These are phyloP conservation scores for Hygrophorus russula DNA, from an alignment of 768 basidiomycete species.

Conservation along the genomic window DNA sequence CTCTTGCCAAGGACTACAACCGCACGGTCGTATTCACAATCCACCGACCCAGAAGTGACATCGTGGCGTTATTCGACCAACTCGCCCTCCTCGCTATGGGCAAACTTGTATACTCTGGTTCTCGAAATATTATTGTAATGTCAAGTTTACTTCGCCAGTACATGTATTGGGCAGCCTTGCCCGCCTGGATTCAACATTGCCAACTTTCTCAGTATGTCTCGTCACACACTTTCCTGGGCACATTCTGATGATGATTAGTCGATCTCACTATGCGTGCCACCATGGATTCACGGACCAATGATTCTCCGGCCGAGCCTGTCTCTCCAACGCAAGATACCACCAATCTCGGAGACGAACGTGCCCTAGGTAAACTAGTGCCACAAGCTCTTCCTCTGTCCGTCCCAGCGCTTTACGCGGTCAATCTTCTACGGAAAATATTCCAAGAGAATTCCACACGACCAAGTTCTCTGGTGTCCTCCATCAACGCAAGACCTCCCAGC, in stretches of 20 bases:
- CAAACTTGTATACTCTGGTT: slow-evolving; percentile 74
- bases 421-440: slow-evolving; percentile 22
- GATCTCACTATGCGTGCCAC: slow-evolving; percentile 60
- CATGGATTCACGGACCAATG: slow-evolving; percentile 22
- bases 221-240: neutral
- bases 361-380: slow-evolving; percentile 20
- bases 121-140: slow-evolving; percentile 58
- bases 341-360: slow-evolving; percentile 57
- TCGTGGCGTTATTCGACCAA: slow-evolving; percentile 92
- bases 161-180: slow-evolving; percentile 73
- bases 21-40: slow-evolving; percentile 97
- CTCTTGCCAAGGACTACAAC: slow-evolving; percentile 80
- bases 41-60: slow-evolving; percentile 96
- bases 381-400: slow-evolving; percentile 22
- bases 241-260: slow-evolving; percentile 26
- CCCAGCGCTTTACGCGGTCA: slow-evolving; percentile 22
- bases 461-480: slow-evolving; percentile 35
- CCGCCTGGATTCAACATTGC: slow-evolving; percentile 95
- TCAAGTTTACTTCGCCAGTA: slow-evolving; percentile 67
- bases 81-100: slow-evolving; percentile 79
- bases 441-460: slow-evolving; percentile 41
- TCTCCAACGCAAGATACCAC: slow-evolving; percentile 24
- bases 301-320: slow-evolving; percentile 29
- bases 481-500: slow-evolving; percentile 64
- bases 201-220: slow-evolving; percentile 78